Percentiles rank a stretch among this genome's conserved stretches.
phyloP scores from a whole-genome alignment of 768 basidiomycete species.

The Neoboletus brunneissimus region DNA sequence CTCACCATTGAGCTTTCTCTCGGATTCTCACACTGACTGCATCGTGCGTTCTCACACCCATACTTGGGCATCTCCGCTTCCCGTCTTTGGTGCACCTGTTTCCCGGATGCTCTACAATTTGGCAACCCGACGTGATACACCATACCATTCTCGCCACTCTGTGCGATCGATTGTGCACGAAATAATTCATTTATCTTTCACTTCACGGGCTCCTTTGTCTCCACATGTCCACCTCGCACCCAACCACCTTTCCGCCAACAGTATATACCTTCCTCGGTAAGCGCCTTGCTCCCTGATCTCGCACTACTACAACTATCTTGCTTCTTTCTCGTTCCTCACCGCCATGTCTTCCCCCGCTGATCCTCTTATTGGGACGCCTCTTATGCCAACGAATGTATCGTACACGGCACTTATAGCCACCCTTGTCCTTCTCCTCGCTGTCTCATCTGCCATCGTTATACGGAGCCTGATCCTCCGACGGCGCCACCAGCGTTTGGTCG shows the following conservation, averaged over 20 bases:
- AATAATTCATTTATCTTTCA: background rate
- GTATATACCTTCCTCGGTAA: constrained; percentile 35
- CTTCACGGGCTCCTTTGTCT: background rate
- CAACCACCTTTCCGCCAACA: constrained; percentile 8
- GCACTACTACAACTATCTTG: background rate
- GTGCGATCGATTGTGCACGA: constrained; percentile 5
- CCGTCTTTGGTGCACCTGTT: background rate
- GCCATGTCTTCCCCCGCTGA: constrained; percentile 18
- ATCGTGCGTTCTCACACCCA: constrained; percentile 7
- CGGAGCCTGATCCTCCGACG: constrained; percentile 64
- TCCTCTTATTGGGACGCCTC: background rate
- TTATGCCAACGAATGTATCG: constrained; percentile 14
- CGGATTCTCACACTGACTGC: constrained; percentile 20
- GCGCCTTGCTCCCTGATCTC: background rate
- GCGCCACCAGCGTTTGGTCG: constrained; percentile 55
- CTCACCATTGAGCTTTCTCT: background rate
- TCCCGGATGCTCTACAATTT: background rate
- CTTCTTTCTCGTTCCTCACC: background rate
- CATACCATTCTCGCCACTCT: background rate
- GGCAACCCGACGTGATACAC: background rate
- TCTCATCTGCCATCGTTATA: constrained; percentile 65
- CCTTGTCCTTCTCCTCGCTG: constrained; percentile 60
- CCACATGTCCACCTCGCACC: constrained; percentile 1
- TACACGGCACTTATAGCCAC: constrained; percentile 56
- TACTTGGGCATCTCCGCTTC: background rate